Conservation (phyloP, 2,329 filamentous ascomycete genomes). For the Lasiodiplodia gonubiensis region DNA sequence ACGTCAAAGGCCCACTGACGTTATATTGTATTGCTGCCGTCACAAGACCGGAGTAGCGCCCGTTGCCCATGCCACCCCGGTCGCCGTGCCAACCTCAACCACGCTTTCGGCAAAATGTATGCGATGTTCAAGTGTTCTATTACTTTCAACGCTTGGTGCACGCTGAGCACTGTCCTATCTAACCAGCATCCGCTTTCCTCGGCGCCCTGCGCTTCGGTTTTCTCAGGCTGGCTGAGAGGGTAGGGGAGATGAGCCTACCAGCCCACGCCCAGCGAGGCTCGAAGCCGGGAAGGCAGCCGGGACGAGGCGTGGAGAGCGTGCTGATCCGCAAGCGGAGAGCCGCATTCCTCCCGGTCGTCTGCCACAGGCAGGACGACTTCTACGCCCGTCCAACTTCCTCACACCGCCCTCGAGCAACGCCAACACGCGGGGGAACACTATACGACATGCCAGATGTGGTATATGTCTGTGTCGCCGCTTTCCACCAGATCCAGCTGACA, state of each 20-base stretch:
- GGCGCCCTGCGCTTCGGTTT: slow-evolving; percentile 2
- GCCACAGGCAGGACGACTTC: slow-evolving; percentile 20
- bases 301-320: slow-evolving; percentile 1
- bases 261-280: slow-evolving; percentile 25
- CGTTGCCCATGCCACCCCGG: not conserved
- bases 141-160: slow-evolving; percentile 28
- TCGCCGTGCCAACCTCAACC: not conserved
- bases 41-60: slow-evolving; percentile 17
- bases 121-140: slow-evolving; percentile 29
- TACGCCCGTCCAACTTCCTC: slow-evolving; percentile 27
- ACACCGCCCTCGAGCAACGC: slow-evolving; percentile 31
- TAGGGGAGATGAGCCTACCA: slow-evolving; percentile 28
- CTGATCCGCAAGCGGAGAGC: slow-evolving; percentile 28
- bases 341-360: slow-evolving; percentile 13
- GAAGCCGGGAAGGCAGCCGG: slow-evolving; percentile 16
- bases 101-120: slow-evolving; percentile 1
- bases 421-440: slow-evolving; percentile 40
- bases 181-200: slow-evolving; percentile 27
- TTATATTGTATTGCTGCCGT: slow-evolving; percentile 19
- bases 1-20: slow-evolving; percentile 13
- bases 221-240: slow-evolving; percentile 22
- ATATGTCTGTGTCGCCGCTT: slow-evolving; percentile 45
- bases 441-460: slow-evolving; percentile 44
- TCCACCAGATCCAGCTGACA: slow-evolving; percentile 46
- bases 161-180: slow-evolving; percentile 11